phyloP scores from a whole-genome alignment of 768 basidiomycete species.

The Russula vinacea region DNA sequence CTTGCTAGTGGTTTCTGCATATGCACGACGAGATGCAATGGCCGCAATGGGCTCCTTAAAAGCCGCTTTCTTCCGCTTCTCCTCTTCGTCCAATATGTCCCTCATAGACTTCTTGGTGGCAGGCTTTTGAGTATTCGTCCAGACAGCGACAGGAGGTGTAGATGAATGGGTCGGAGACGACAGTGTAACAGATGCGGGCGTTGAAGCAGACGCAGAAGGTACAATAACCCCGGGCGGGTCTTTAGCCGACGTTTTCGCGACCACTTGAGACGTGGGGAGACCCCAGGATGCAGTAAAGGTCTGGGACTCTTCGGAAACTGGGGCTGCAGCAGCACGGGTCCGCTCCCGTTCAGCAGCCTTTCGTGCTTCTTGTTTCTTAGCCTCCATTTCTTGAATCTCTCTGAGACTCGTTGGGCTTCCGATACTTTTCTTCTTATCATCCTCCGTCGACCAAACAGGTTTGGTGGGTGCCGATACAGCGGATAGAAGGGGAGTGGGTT shows the following conservation, averaged over 20 bases:
- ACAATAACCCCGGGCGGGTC: conserved; percentile 39
- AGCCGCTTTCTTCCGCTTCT: conserved; percentile 66
- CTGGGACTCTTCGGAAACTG: conserved; percentile 54
- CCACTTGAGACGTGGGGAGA: conserved; percentile 78
- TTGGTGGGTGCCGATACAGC: conserved; percentile 40
- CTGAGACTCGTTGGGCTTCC: conserved; percentile 64
- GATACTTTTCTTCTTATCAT: conserved; percentile 59
- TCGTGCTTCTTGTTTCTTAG: conserved; percentile 70
- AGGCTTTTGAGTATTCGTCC: conserved; percentile 63
- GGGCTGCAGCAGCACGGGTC: conserved; percentile 53
- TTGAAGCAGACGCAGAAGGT: conserved; percentile 45
- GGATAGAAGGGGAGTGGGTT: conserved; percentile 31
- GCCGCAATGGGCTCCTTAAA: conserved; percentile 48
- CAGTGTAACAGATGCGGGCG: conserved; percentile 37
- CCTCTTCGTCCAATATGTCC: conserved; percentile 98
- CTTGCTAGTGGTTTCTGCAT: conserved; percentile 78
- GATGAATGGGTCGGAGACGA: conserved; percentile 32
- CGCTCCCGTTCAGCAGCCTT: conserved; percentile 73
- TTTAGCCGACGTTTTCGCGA: conserved; percentile 34
- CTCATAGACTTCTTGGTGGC: conserved; percentile 89
- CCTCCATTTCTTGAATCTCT: conserved; percentile 94
- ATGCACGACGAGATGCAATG: conserved; percentile 60
- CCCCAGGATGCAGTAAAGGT: conserved; percentile 78
- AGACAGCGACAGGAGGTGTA: conserved; percentile 50
- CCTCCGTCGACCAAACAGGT: conserved; percentile 65